Evolutionary conservation across 225 moss, liverwort and hornwort species (phyloP).

Genomic region (Bryum argenteum): DNA sequence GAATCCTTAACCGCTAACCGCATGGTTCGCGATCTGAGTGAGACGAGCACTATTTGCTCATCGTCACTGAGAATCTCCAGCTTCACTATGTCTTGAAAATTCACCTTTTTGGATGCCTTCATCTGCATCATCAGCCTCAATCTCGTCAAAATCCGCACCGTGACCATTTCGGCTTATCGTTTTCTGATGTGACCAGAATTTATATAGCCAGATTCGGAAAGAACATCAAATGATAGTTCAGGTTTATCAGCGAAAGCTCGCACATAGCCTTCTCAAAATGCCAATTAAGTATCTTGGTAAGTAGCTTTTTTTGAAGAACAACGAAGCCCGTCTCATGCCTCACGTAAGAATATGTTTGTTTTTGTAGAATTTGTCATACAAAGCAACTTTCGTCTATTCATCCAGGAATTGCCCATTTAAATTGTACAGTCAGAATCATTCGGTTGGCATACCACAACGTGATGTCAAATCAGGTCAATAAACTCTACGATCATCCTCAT

Average conservation of each 20-base stretch:
- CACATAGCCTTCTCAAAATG: neutral
- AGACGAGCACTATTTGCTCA: slow-evolving; percentile 87
- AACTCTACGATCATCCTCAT: neutral
- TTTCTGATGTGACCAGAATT: neutral
- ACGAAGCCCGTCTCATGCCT: no score
- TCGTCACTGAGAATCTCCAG: slow-evolving; percentile 95
- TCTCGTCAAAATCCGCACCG: slow-evolving; percentile 8
- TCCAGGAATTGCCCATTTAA: no score
- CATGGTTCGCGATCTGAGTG: slow-evolving; percentile 90
- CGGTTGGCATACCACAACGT: neutral
- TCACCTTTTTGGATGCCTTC: slow-evolving; percentile 83
- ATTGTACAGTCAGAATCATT: no score
- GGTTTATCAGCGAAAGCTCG: neutral
- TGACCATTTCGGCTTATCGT: neutral
- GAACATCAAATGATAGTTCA: neutral
- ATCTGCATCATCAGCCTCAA: slow-evolving; percentile 55
- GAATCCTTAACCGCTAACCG: slow-evolving; percentile 87
- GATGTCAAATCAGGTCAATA: neutral
- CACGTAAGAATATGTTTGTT: no score
- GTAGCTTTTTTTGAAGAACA: no score
- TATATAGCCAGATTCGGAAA: neutral
- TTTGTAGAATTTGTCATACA: no score
- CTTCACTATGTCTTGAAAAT: slow-evolving; percentile 90
- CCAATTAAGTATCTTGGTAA: no score
- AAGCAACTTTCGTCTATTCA: no score